Evolutionary conservation across 2,329 filamentous ascomycete species (phyloP), one percentile per base, ranked within the genome.

Genomic region (Annulohypoxylon truncatum): DNA sequence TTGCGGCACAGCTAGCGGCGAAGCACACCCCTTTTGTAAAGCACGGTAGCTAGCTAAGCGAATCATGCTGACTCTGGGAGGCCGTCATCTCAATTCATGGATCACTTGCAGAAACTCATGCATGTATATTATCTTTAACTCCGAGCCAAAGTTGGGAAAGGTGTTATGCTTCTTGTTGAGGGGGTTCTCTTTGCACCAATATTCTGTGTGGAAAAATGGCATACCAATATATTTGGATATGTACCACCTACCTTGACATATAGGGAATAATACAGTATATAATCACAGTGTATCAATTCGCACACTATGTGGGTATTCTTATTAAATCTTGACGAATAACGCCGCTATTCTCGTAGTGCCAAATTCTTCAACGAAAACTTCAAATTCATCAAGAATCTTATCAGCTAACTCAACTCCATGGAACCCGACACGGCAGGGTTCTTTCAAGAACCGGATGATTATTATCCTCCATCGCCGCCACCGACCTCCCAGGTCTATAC

Each of bases 371-470:
- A 48, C 29, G 44, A 50, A 52, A 55, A 51, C 38, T 31, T 52
- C 12, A 24, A 29, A 54, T 44, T n/a, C 24, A 33, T 20, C 10
- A 52, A 33, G 18, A 47, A 26, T 35, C 42, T 31, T 38, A 61
- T 24, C n/a, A 40, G 31, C 22, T 10, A 60, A 38, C n/a, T 29
- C 48, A 51, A 55, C 53, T 15, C 35, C 15, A 71, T 71, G 67
- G 70, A 71, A 15, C 53, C 60, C 44, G 71, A 73, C n/a, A 71
- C 61, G 1, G 63, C 68, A 20, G 71, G 67, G 22, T 64, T 97
- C 70, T 97, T 97, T 82, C 81, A 90, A 57, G 94, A 97, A 70
- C 94, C 94, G 5, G 86, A 89, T 58, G 92, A 88, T 75, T 97
- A 87, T 82, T 96, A 93, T 76, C 87, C 91, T 48, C 89, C 93